phyloP scores from a whole-genome alignment of 73 alveolate genomes.

The Breviolum minutum region DNA sequence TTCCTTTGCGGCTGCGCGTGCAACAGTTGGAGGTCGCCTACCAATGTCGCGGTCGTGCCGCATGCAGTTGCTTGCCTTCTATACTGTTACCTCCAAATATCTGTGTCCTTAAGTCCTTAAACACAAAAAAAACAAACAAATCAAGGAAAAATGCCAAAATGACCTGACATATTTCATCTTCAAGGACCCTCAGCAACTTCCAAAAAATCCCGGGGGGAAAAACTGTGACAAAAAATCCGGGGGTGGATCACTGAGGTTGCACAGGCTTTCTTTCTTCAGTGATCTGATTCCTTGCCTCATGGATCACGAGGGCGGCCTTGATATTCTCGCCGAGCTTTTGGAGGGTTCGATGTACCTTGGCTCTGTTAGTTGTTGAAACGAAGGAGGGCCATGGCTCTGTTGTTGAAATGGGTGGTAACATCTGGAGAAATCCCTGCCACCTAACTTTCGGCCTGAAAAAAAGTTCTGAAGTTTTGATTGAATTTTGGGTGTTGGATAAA shows the following conservation, averaged over 20 bases:
- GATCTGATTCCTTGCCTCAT: slow-evolving; percentile 42
- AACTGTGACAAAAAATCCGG: neutral
- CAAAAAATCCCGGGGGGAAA: neutral
- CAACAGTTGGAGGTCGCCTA: slow-evolving; percentile 43
- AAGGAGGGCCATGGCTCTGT: neutral
- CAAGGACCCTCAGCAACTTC: neutral
- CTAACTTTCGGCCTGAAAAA: too few relatives aligned
- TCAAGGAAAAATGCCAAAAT: neutral
- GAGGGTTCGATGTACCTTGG: neutral
- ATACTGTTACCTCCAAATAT: neutral
- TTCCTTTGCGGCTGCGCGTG: slow-evolving; percentile 51
- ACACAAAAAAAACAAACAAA: neutral
- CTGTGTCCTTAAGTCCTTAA: neutral
- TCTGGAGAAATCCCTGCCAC: neutral
- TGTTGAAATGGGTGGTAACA: neutral
- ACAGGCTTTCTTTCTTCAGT: slow-evolving; percentile 46
- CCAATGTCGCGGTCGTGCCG: slow-evolving; percentile 11
- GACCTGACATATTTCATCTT: neutral
- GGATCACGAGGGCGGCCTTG: slow-evolving; percentile 3
- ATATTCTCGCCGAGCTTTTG: neutral
- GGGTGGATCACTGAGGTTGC: neutral
- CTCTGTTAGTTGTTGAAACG: neutral
- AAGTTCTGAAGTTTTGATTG: too few relatives aligned
- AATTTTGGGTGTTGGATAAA: too few relatives aligned
- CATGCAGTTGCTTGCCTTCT: neutral